Evolutionary conservation across 2,329 filamentous ascomycete genomes (phyloP).

Genomic region (Penicillium psychrosexuale): DNA sequence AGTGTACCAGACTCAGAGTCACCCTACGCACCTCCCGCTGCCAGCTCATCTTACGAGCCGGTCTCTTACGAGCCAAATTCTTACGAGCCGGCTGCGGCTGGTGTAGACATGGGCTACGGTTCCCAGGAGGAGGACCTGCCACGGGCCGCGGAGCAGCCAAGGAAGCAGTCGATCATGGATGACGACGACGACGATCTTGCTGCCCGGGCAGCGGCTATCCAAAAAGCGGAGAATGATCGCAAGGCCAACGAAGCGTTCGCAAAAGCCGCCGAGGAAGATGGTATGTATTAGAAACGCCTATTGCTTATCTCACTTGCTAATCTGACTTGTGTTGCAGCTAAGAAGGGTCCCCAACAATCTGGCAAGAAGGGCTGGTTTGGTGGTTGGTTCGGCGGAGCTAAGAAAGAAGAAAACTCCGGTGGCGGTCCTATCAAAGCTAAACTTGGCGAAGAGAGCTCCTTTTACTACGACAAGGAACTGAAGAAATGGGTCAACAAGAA

Average conservation of each 20-base stretch:
- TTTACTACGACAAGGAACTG: conserved; percentile 91
- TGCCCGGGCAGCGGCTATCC: conserved; percentile 50
- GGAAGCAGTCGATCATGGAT: conserved; percentile 78
- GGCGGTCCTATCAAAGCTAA: conserved; percentile 77
- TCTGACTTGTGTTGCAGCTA: conserved; percentile 46
- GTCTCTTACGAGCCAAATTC: neutral
- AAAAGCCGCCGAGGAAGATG: conserved; percentile 71
- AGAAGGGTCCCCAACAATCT: conserved; percentile 30
- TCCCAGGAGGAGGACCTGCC: conserved; percentile 48
- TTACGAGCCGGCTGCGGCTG: neutral
- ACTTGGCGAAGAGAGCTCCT: conserved; percentile 86
- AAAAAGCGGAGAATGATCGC: conserved; percentile 61
- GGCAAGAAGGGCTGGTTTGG: conserved; percentile 68
- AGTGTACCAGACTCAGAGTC: conserved; percentile 21
- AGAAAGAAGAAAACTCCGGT: conserved; percentile 51
- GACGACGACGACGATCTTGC: conserved; percentile 71
- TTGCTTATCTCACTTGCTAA: conserved; percentile 26
- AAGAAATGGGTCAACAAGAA: conserved; percentile 99
- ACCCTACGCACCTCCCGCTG: conserved; percentile 32
- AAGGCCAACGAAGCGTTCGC: conserved; percentile 81
- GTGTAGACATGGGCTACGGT: conserved; percentile 31
- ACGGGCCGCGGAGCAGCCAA: conserved; percentile 54
- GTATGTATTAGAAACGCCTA: conserved; percentile 33
- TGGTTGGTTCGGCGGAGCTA: conserved; percentile 74
- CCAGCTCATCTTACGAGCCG: conserved; percentile 29